Conservation (phyloP, 2,329 filamentous ascomycete species). For the Trichoderma oligosporum region DNA sequence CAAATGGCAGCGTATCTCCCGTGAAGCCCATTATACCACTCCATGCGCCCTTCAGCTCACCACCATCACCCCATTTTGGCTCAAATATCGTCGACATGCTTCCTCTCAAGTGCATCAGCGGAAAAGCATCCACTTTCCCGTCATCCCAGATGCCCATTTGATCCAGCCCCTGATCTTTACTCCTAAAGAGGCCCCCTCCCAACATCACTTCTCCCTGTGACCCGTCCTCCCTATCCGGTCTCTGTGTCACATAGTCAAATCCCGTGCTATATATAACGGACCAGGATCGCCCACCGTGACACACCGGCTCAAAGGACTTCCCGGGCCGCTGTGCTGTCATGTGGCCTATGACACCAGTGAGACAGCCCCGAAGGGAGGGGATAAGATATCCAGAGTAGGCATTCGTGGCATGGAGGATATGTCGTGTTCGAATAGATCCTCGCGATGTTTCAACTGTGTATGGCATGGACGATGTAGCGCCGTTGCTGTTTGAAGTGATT, state of each 20-base stretch:
- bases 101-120: constrained; percentile 39
- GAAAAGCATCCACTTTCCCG: constrained; percentile 37
- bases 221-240: constrained; percentile 32
- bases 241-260: constrained; percentile 53
- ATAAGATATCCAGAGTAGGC: constrained; percentile 50
- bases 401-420: constrained; percentile 58
- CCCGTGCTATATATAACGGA: constrained; percentile 44
- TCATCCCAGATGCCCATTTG: constrained; percentile 49
- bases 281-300: constrained; percentile 44
- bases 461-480: constrained; percentile 24
- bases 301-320: constrained; percentile 27
- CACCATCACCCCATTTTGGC: constrained; percentile 34
- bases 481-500: constrained; percentile 23
- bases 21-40: constrained; percentile 47
- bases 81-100: constrained; percentile 43
- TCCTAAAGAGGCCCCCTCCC: constrained; percentile 49
- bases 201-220: constrained; percentile 47
- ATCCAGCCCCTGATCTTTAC: constrained; percentile 40
- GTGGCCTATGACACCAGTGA: constrained; percentile 45
- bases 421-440: constrained; percentile 42
- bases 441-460: constrained; percentile 45
- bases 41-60: constrained; percentile 42
- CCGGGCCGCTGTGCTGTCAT: constrained; percentile 50
- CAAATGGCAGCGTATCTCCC: constrained; percentile 48
- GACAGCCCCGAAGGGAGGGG: constrained; percentile 43